phyloP scores from a whole-genome alignment of 1,284 basidiomycete genomes.

The Neolentinus lepideus region DNA sequence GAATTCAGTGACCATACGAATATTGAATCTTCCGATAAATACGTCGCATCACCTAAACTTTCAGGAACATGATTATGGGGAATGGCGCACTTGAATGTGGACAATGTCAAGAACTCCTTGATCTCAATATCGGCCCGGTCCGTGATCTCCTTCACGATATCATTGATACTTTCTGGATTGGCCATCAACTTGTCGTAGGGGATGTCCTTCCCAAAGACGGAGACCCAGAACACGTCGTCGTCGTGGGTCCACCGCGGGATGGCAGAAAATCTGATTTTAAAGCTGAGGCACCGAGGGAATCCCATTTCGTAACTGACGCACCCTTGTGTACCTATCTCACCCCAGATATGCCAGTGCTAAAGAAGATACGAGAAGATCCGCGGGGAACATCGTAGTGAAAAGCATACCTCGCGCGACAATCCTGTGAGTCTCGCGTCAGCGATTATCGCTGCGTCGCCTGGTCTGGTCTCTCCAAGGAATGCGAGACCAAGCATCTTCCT shows the following conservation, averaged over 20 bases:
- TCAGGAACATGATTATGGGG: neutral
- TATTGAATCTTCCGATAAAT: conserved; percentile 1
- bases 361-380: neutral
- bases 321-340: neutral
- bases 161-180: neutral
- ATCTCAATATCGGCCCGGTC: neutral
- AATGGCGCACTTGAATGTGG: neutral
- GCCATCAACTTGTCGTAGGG: neutral
- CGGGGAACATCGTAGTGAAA: neutral
- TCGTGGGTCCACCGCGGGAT: neutral
- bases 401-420: neutral
- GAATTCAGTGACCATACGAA: conserved; percentile 5
- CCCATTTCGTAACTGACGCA: too few species aligned
- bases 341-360: neutral
- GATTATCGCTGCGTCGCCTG: neutral
- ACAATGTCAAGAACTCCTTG: neutral
- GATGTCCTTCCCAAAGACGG: neutral
- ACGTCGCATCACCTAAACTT: neutral
- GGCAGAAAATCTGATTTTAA: neutral
- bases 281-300: too few species aligned
- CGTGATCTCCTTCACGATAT: neutral
- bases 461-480: neutral
- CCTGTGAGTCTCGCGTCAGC: neutral
- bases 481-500: conserved; percentile 1
- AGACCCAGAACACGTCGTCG: neutral